Evolutionary conservation across 169 alveolate species (phyloP).

Genomic region (Cryptosporidium felis): DNA sequence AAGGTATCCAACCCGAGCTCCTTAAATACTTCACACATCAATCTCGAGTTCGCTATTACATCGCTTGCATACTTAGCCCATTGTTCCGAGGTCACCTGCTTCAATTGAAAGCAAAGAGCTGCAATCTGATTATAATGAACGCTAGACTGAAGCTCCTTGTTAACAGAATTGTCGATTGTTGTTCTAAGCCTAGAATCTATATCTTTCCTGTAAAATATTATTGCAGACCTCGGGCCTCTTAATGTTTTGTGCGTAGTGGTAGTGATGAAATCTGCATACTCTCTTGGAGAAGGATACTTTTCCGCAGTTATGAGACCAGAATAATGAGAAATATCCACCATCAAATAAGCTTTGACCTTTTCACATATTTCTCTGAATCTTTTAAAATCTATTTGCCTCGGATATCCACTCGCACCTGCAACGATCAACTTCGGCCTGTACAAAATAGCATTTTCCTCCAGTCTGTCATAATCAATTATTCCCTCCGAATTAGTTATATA

Average conservation of each 20-base stretch:
- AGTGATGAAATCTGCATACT: constrained; percentile 94
- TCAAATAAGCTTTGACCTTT: constrained; percentile 92
- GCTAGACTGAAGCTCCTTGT: constrained; percentile 76
- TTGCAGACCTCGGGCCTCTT: constrained; percentile 96
- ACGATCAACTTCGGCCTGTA: constrained; percentile 87
- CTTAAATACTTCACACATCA: constrained; percentile 64
- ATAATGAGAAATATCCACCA: constrained; percentile 98
- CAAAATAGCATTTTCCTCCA: constrained; percentile 87
- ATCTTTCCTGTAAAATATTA: constrained; percentile 90
- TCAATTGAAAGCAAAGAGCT: constrained; percentile 46
- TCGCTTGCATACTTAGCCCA: constrained; percentile 72
- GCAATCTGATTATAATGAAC: constrained; percentile 49
- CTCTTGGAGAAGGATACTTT: constrained; percentile 89
- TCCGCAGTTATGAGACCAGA: constrained; percentile 94
- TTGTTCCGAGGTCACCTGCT: constrained; percentile 13
- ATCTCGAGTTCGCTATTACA: constrained; percentile 72
- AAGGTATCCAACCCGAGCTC: constrained; percentile 72
- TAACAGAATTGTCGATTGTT: constrained; percentile 77
- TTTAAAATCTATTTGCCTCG: constrained; percentile 87
- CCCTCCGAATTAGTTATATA: constrained; percentile 90
- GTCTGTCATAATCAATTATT: constrained; percentile 89
- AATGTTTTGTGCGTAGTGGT: constrained; percentile 97
- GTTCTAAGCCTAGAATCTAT: constrained; percentile 62
- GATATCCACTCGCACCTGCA: constrained; percentile 84
- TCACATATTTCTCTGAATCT: constrained; percentile 91